These are phyloP conservation scores for Magnusiomyces fungicola DNA, from an alignment of 1,139 yeast genomes.

Conservation along the genomic window DNA sequence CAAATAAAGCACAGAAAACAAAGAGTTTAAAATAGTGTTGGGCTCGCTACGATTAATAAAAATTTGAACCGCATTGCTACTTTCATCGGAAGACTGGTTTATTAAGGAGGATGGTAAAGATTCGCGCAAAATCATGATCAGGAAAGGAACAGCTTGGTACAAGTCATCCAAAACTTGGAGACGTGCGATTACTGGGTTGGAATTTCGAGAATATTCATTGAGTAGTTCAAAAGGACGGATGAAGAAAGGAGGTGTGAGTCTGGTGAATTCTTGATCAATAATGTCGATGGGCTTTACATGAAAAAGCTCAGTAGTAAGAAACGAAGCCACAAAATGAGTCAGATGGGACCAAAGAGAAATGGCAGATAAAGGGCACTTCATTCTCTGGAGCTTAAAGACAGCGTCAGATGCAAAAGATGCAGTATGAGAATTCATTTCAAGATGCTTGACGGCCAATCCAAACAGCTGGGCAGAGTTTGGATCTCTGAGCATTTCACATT, in stretches of 20 bases:
- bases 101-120: too few species aligned
- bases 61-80: too few species aligned
- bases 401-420: background rate
- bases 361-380: background rate
- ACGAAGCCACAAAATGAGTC: background rate
- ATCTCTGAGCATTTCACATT: constrained; percentile 7
- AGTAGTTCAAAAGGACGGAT: background rate
- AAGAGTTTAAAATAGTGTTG: background rate
- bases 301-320: background rate
- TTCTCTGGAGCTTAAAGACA: background rate
- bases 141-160: too few species aligned
- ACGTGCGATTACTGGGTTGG: too few species aligned
- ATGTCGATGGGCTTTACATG: background rate
- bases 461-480: constrained; percentile 5
- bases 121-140: too few species aligned
- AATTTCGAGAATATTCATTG: too few species aligned
- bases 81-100: too few species aligned
- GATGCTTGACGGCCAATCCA: constrained; percentile 4
- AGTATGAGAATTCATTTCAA: background rate
- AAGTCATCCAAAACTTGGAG: too few species aligned
- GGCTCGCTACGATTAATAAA: too few species aligned
- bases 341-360: background rate
- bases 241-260: background rate
- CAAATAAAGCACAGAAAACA: background rate
- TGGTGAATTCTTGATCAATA: background rate